Evolutionary conservation across 1,139 yeast genomes (phyloP).

Genomic region (Sporopachydermia cereana): DNA sequence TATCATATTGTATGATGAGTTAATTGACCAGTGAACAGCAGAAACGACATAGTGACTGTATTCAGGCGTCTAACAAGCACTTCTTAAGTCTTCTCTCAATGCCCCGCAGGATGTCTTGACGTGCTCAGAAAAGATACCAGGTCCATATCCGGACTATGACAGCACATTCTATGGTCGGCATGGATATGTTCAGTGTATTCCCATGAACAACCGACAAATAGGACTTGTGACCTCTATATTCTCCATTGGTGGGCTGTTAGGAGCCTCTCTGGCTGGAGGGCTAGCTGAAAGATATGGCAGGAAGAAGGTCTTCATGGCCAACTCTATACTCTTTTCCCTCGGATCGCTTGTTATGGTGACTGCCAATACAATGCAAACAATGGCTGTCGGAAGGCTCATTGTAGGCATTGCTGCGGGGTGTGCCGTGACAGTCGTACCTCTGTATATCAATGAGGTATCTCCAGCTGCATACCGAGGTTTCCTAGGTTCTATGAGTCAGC

Average conservation of each 20-base stretch:
- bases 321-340: constrained; percentile 42
- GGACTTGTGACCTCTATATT: constrained; percentile 80
- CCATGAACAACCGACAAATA: constrained; percentile 48
- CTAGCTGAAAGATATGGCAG: constrained; percentile 66
- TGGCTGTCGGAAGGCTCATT: constrained; percentile 49
- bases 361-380: constrained; percentile 31
- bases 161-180: constrained; percentile 19
- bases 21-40: no score
- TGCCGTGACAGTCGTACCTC: constrained; percentile 61
- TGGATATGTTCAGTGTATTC: constrained; percentile 38
- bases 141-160: constrained; percentile 18
- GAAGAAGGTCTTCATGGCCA: constrained; percentile 41
- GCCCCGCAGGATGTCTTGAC: constrained; percentile 64
- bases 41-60: no score
- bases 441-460: constrained; percentile 62
- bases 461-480: constrained; percentile 57
- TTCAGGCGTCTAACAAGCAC: no score
- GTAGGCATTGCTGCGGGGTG: constrained; percentile 64
- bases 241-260: constrained; percentile 76
- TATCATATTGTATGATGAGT: constrained; percentile 43
- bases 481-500: constrained; percentile 77
- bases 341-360: constrained; percentile 59
- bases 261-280: constrained; percentile 62
- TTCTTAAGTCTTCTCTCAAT: constrained; percentile 48
- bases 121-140: constrained; percentile 26